Evolutionary conservation across 129 eudicot genomes (phyloP), one percentile per base, ranked within the genome.

Genomic region (Escallonia rubra): DNA sequence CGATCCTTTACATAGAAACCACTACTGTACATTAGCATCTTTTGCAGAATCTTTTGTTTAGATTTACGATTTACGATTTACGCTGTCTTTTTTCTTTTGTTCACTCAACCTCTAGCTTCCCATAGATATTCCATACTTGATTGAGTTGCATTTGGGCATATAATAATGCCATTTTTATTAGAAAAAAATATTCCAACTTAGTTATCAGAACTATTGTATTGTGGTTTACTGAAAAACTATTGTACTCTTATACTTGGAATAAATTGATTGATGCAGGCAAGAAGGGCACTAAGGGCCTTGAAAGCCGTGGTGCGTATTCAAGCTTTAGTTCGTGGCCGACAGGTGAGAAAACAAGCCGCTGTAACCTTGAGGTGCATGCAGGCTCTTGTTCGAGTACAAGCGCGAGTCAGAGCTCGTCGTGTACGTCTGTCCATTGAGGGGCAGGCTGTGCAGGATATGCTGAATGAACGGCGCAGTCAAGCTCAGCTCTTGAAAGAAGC

Each of bases 311-410:
- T 94, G 66, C 77, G 99, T 72, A 70, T 94, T 61, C 99, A 94
- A 79, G 99, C 99, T n/a, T 73, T 94, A 64, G 95, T 94, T 10
- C 81, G 99, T 0, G 99, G 99, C 49, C 47, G 99, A 13, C 96
- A 94, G 64, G 99, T 89, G n/a, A 65, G 99, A 60, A 94, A 94
- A 44, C 99, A 94, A 64, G 99, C 99, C 40, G 99, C 99, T 13
- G 97, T 94, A 47, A 94, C 99, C 9, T 82, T 94, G 2, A 84
- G 97, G 76, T 94, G 99, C 64, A 94, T 94, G 99, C 97, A 94
- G 68, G 99, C 97, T 14, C 85, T 94, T 61, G 99, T 94, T 48
- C 87, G 99, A 3, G 96, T 94, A 0, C 99, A 94, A 74, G 99
- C 99, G n/a, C 74, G 99, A 49, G 84, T 89, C 44, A 74, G 99